Base-by-base conservation (phyloP, 257 asterid genomes). In the Petunia secreta region DNA sequence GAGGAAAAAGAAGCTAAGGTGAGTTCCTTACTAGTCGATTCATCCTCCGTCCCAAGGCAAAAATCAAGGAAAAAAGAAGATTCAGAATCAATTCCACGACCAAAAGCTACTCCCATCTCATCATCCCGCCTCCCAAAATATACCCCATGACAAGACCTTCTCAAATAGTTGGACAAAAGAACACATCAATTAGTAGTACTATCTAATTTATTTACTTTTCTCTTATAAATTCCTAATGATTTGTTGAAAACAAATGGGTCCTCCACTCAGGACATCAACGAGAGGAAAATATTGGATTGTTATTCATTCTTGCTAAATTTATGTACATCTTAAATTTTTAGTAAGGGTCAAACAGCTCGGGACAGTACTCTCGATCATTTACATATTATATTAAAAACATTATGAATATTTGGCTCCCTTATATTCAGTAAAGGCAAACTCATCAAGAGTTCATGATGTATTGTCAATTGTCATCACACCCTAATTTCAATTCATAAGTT, bases 51-150 rank as follows among this genome's bases (percentile, higher is more conserved):
- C 5, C 41, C 60, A 34, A 71, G 34, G 36, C 44, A 73, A 73
- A 68, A 59, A 77, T 77, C 43, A 82, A 44, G 75, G 66, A 39
- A 15, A 11, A 67, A 66, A 43, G 65, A 82, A 77, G 81, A 66
- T 77, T 82, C 74, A 76, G 38, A n/a, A 73, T 36, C 39, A 44
- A 44, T 40, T 77, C 57, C 57, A 40, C 44, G 8, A 76, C 67
- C 46, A 65, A 75, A 64, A 64, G 78, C 8, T 40, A 14, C 67
- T 48, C 14, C 0, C 44, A 2, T 52, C 57, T 52, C 15, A 10
- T 73, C 77, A 64, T 40, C 40, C 63, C 37, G n/a, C 25, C 37
- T 71, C 52, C n/a, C 67, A 7, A 64, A 34, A 67, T 83, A 73
- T 81, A 63, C 62, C 80, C 77, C 80, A 50, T 50, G 46, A 73